Conservation (phyloP, 768 basidiomycete species). For the Lanmaoa pseudosensibilis region DNA sequence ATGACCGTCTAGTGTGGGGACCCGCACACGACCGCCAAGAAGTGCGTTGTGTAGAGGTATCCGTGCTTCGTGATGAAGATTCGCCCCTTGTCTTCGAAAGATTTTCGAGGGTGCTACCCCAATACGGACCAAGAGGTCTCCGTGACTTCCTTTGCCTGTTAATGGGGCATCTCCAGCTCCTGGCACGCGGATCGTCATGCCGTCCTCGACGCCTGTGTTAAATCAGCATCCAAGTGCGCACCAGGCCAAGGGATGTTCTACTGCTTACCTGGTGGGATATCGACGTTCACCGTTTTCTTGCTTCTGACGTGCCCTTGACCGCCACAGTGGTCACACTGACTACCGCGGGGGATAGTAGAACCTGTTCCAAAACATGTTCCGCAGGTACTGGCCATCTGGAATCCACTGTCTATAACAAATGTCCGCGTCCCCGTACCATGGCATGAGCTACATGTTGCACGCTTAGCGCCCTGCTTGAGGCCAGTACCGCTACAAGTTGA, state of each 20-base stretch:
- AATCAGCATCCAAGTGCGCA: constrained; percentile 9
- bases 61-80: constrained; percentile 85
- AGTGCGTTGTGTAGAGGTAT: constrained; percentile 91
- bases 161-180: constrained; percentile 83
- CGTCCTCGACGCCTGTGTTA: constrained; percentile 83
- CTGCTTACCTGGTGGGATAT: constrained; percentile 79
- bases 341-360: constrained; percentile 70
- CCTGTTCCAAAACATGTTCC: constrained; percentile 79
- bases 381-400: constrained; percentile 96
- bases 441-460: constrained; percentile 76
- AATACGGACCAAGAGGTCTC: constrained; percentile 86
- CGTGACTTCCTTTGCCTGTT: constrained; percentile 70
- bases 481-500: constrained; percentile 82
- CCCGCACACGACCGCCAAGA: constrained; percentile 88
- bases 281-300: constrained; percentile 74
- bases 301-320: constrained; percentile 88
- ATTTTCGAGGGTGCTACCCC: constrained; percentile 78
- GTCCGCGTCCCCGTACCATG: constrained; percentile 85
- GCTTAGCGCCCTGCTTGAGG: constrained; percentile 82
- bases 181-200: constrained; percentile 84
- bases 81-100: constrained; percentile 89
- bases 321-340: constrained; percentile 76
- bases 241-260: not conserved
- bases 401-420: constrained; percentile 88
- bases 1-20: constrained; percentile 94